These are phyloP conservation scores for Penicillium goetzii DNA, from an alignment of 495 filamentous ascomycete species.

Conservation along the genomic window DNA sequence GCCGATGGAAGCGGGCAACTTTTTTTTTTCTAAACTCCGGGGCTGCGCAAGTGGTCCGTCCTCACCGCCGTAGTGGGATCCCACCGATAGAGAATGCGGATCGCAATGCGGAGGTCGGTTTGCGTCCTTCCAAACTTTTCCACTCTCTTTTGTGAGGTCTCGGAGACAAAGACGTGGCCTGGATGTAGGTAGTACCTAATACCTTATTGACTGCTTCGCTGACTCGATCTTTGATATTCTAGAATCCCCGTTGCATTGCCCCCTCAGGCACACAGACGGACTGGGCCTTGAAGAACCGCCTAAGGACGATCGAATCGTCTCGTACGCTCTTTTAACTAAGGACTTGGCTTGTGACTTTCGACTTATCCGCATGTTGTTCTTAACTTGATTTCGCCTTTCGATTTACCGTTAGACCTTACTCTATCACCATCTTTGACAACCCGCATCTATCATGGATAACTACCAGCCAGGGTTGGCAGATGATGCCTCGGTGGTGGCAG, in stretches of 20 bases:
- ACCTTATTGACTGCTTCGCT: conserved; percentile 9
- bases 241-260: conserved; percentile 29
- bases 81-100: conserved; percentile 38
- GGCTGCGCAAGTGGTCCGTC: conserved; percentile 39
- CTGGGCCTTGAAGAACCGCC: conserved; percentile 17
- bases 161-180: conserved; percentile 30
- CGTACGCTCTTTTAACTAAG: conserved; percentile 38
- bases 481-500: conserved; percentile 67
- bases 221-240: conserved; percentile 6
- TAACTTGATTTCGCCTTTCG: conserved; percentile 13
- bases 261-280: conserved; percentile 33
- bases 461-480: conserved; percentile 52
- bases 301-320: conserved; percentile 34
- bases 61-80: conserved; percentile 41
- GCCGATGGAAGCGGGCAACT: conserved; percentile 39
- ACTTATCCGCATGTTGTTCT: conserved; percentile 20
- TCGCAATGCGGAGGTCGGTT: conserved; percentile 39
- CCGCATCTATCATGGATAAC: conserved; percentile 64
- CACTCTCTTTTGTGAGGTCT: conserved; percentile 31
- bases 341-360: neutral
- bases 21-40: conserved; percentile 50
- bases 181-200: conserved; percentile 15
- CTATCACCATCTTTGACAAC: conserved; percentile 53
- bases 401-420: conserved; percentile 1
- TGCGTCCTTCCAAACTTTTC: conserved; percentile 29